Conservation (phyloP, 2,329 filamentous ascomycete species). For the Penicillium digitatum region DNA sequence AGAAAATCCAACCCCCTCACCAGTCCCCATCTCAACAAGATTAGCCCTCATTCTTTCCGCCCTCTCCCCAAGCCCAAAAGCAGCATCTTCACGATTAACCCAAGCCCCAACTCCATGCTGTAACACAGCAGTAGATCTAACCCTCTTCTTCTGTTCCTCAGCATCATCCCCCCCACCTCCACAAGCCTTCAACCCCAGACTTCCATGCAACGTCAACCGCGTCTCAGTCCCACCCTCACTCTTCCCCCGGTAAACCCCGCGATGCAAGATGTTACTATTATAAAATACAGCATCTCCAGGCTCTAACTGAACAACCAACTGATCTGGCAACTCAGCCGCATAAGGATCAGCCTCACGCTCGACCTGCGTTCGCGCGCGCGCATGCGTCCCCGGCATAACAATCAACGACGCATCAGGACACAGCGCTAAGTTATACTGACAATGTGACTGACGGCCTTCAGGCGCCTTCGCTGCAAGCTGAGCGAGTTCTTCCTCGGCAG, state of each 20-base stretch:
- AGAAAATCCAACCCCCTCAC: slow-evolving; percentile 44
- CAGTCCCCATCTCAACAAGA: slow-evolving; percentile 45
- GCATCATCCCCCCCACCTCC: slow-evolving; percentile 14
- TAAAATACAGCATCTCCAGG: slow-evolving; percentile 83
- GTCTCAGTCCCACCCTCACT: slow-evolving; percentile 35
- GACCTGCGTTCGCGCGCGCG: slow-evolving; percentile 62
- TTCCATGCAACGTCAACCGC: slow-evolving; percentile 44
- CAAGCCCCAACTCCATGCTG: slow-evolving; percentile 47
- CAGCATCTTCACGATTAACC: slow-evolving; percentile 42
- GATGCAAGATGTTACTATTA: slow-evolving; percentile 75
- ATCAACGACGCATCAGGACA: slow-evolving; percentile 70
- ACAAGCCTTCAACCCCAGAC: slow-evolving; percentile 38
- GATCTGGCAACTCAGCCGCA: slow-evolving; percentile 57
- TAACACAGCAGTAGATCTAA: slow-evolving; percentile 43
- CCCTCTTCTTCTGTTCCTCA: slow-evolving; percentile 33
- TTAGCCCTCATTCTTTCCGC: slow-evolving; percentile 45
- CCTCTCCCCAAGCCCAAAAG: slow-evolving; percentile 37
- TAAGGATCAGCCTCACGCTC: slow-evolving; percentile 68
- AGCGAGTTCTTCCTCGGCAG: slow-evolving; percentile 61
- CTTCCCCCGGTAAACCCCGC: slow-evolving; percentile 43
- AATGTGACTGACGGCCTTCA: slow-evolving; percentile 57
- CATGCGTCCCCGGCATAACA: slow-evolving; percentile 73
- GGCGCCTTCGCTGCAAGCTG: slow-evolving; percentile 53
- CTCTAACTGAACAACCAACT: slow-evolving; percentile 62
- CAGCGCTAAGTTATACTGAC: slow-evolving; percentile 83